Base-by-base conservation (phyloP, 225 moss, liverwort and hornwort genomes). In the Physcomitrellopsis africana region DNA sequence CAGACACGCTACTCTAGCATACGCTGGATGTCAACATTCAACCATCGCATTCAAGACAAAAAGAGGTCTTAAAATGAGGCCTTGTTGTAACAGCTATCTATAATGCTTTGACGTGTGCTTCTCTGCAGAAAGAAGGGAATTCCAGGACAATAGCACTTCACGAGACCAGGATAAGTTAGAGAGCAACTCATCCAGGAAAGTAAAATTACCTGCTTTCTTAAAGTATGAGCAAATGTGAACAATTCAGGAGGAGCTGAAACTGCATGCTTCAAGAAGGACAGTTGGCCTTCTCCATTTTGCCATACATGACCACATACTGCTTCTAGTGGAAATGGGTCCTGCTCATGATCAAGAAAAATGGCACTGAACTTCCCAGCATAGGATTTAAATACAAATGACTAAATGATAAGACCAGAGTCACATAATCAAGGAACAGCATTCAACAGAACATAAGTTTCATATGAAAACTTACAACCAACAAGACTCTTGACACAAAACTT, bases 211-310 rank as follows among this genome's bases (percentile, higher is more conserved):
- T 90, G 92, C 74, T 92, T 93, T 74, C 91, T 90, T 75, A 72
- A 71, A 79, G 93, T 90, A 75, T 94, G 89, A 44, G 83, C 77
- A 80, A 91, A 94, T 3, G 94, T 83, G 67, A 94, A 93, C 65
- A 91, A 74, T 51, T 97, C 97, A 43, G 94, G 86, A 80, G 92
- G 81, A 76, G 94, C 91, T 55, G 87, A 86, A 74, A 94, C 89
- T 23, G 97, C 97, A 86, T 93, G 79, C 75, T 69, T 82, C 44
- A 97, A 82, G 77, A 97, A 97, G 18, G 97, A 94, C 11, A 97
- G 74, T 78, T 97, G 97, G 53, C 92, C 97, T 79, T 94, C 94
- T 74, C 90, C 90, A 75, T 97, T 94, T 69, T 85, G 86, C 97
- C 97, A 97, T 16, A 82, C 85, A 69, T 79, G 76, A 57, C 90